Conservation (phyloP, 257 asterid genomes). For the Ilex aquifolium region DNA sequence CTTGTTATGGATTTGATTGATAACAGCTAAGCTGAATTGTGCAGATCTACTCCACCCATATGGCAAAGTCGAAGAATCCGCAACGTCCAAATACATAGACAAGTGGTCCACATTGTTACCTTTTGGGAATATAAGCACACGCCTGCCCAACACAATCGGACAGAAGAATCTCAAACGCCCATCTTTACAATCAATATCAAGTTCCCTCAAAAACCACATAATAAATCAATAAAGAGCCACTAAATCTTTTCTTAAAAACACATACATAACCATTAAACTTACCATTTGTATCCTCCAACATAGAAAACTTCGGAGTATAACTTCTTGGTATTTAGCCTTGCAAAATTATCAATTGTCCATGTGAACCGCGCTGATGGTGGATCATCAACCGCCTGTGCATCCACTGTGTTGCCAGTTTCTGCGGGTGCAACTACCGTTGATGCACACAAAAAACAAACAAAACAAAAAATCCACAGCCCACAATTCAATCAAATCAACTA, state of each 20-base stretch:
- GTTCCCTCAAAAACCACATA: neutral
- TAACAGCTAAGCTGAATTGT: slow-evolving; percentile 17
- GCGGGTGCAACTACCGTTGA: neutral
- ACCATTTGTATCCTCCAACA: slow-evolving; percentile 51
- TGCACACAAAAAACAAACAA: neutral
- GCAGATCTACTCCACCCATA: slow-evolving; percentile 24
- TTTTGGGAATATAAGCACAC: slow-evolving; percentile 20
- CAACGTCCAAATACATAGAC: slow-evolving; percentile 23
- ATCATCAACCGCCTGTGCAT: neutral
- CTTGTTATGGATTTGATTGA: slow-evolving; percentile 14
- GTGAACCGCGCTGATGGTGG: slow-evolving; percentile 15
- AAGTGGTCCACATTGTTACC: slow-evolving; percentile 22
- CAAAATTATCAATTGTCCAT: slow-evolving; percentile 48
- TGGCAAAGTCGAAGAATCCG: slow-evolving; percentile 17
- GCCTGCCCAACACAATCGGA: slow-evolving; percentile 5
- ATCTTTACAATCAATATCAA: neutral
- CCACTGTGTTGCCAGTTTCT: neutral
- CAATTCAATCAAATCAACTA: neutral
- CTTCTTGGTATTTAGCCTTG: slow-evolving; percentile 35
- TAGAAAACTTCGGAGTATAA: slow-evolving; percentile 42
- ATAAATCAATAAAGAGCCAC: neutral
- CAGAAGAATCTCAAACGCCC: too few relatives aligned
- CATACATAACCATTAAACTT: slow-evolving; percentile 1
- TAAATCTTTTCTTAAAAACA: neutral
- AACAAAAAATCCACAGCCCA: neutral